These are phyloP conservation scores for Colletotrichum acutatum DNA, from an alignment of 2,329 filamentous ascomycete species.

Conservation along the genomic window DNA sequence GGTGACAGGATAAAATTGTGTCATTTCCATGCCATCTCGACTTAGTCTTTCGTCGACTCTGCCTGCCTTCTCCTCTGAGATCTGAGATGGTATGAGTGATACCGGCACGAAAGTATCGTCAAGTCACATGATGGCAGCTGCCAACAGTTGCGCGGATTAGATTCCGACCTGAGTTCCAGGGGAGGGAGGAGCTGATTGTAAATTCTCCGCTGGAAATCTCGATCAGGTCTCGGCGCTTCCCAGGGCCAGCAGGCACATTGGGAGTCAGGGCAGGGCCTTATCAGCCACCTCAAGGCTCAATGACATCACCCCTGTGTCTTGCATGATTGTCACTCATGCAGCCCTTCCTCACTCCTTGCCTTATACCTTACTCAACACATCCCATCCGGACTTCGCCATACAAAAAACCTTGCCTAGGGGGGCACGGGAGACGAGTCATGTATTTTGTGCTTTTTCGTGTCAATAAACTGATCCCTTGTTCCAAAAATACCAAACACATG, in stretches of 20 bases:
- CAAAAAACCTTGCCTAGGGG: not conserved
- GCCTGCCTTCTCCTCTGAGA: not conserved
- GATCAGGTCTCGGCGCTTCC: constrained; percentile 14
- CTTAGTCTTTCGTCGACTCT: not conserved
- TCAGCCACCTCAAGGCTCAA: constrained; percentile 27
- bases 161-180: not conserved
- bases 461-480: constrained; percentile 5
- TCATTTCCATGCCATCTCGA: not conserved
- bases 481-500: constrained; percentile 4
- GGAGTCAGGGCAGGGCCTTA: not conserved
- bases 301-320: constrained; percentile 27
- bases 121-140: constrained; percentile 18
- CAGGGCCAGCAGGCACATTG: not conserved
- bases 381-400: not conserved
- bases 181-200: not conserved
- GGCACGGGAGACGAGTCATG: constrained; percentile 6
- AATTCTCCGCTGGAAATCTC: constrained; percentile 22
- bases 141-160: not conserved
- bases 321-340: constrained; percentile 10
- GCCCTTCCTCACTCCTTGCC: not conserved
- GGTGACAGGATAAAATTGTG: no score
- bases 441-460: not conserved
- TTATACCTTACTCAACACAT: not conserved
- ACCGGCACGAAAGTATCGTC: not conserved
- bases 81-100: not conserved